Base-by-base conservation (phyloP, 2,329 filamentous ascomycete species). In the Drechslerella coelobrocha region DNA sequence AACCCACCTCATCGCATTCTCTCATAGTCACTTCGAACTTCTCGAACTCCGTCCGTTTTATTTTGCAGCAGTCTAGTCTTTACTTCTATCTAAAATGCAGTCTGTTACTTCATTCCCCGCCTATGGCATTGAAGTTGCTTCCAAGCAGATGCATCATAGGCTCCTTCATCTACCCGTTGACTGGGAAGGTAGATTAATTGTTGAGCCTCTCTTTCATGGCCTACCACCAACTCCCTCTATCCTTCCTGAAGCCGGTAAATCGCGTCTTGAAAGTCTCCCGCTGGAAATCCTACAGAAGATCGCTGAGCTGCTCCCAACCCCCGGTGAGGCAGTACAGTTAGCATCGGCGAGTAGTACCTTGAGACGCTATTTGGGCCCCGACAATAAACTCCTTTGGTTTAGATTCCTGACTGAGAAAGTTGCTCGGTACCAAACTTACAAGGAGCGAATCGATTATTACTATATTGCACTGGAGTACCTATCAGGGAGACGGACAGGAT, bases 361-460 rank as follows among this genome's bases (percentile, higher is more conserved):
- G 17, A 52, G 57, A 12, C 10, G 4, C 10, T 14, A 27, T 10
- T 37, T 69, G 1, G 65, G 65, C 0, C 51, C 52, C 2, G 6
- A 29, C 12, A 69, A 69, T 23, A 51, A 29, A 14, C 26, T 10
- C 10, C 29, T 69, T 6, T 69, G 65, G 65, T 62, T 45, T 26
- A 31, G 23, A 0, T 8, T 53, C 0, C 31, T 61, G 0, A 51
- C 17, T 19, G 5, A 12, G 7, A 61, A 61, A 9, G 8, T 56
- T 17, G n/a, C 19, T 5, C 26, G 12, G 29, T 57, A 47, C 26
- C 45, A 54, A 21, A 47, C 43, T n/a, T 69, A 62, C 34, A 48
- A 39, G n/a, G 4, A 2, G 4, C 14, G 37, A 29, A 53, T 14
- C 0, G 39, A 59, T n/a, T 69, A 69, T 21, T 37, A 62, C 19